These are phyloP conservation scores for Hypoxylon cercidicola DNA, from an alignment of 495 filamentous ascomycete genomes.

Conservation along the genomic window DNA sequence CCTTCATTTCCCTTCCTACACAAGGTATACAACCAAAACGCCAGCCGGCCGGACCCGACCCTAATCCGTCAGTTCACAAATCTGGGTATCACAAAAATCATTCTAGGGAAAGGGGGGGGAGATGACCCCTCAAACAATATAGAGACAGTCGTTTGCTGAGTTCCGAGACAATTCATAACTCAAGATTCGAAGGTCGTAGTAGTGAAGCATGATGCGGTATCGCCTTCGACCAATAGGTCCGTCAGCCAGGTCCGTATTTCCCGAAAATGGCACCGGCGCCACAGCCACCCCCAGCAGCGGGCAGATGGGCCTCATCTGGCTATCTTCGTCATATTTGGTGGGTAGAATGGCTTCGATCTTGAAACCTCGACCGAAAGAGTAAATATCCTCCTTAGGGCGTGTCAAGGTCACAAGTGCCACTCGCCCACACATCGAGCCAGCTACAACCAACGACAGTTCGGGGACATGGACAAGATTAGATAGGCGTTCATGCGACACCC, in stretches of 20 bases:
- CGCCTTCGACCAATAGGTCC: constrained; percentile 53
- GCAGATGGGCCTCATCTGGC: constrained; percentile 48
- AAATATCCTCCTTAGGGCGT: constrained; percentile 42
- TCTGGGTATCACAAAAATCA: constrained; percentile 34
- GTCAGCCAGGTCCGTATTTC: constrained; percentile 57
- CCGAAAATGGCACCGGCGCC: constrained; percentile 55
- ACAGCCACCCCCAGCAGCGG: constrained; percentile 56
- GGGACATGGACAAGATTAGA: constrained; percentile 82
- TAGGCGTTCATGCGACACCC: constrained; percentile 69
- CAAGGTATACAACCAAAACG: constrained; percentile 30
- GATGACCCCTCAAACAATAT: constrained; percentile 28
- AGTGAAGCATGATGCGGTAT: constrained; percentile 81
- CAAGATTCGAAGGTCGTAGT: constrained; percentile 78
- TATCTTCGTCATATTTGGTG: constrained; percentile 50
- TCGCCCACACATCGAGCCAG: constrained; percentile 77
- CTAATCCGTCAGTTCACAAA: constrained; percentile 6
- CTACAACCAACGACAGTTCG: constrained; percentile 78
- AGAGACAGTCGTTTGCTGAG: constrained; percentile 31
- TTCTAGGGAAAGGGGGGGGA: constrained; percentile 16
- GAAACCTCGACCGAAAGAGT: constrained; percentile 48
- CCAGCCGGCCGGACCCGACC: constrained; percentile 15
- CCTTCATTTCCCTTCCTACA: background rate
- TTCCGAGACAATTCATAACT: constrained; percentile 76
- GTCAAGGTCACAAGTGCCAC: constrained; percentile 80
- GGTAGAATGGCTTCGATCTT: constrained; percentile 58